Base-by-base conservation (phyloP, 768 basidiomycete genomes). In the Chalciporus chontae region DNA sequence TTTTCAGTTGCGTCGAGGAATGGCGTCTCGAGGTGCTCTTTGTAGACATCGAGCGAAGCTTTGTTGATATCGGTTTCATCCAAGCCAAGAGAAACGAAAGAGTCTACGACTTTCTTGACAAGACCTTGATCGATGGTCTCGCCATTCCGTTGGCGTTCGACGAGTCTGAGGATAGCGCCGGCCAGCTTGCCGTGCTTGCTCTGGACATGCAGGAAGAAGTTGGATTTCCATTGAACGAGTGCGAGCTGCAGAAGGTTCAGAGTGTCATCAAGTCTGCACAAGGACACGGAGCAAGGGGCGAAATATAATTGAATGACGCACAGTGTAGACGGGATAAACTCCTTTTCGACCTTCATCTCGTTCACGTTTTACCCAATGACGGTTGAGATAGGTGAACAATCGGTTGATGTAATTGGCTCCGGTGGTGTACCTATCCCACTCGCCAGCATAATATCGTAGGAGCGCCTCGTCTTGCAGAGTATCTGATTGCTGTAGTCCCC, bases 351-450 rank as follows among this genome's bases (percentile, higher is more conserved):
- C 96, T 68, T 98, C 95, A 60, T 98, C 95, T 63, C 94, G 83
- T 67, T 99, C 96, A 45, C 95, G 80, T 73, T 94, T 95, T 39
- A 99, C 95, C 96, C 96, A 99, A 71, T 98, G 94, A 18, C 95
- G 90, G 71, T 99, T 98, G 50, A 99, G 79, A 72, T 98, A 98
- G 3, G 92, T 94, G 75, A 98, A 98, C 31, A 99, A 73, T 48
- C 95, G 87, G 67, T 98, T 95, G 71, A 97, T 92, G 66, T 96
- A 98, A 64, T 90, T 93, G 1, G 95, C 94, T 41, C 95, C 95
- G 3, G 86, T 95, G 0, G 96, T 99, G 72, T 97, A 98, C 39
- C 94, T 79, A 60, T 90, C 87, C 96, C 96, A 98, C 69, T 97
- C 93, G 51, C 71, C 67, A 2, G 91, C 92, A 64, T 98, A 99